Evolutionary conservation across 208 protist genomes (phyloP), one percentile per base, ranked within the genome.

Genomic region (Wallacemonas rigidus): DNA sequence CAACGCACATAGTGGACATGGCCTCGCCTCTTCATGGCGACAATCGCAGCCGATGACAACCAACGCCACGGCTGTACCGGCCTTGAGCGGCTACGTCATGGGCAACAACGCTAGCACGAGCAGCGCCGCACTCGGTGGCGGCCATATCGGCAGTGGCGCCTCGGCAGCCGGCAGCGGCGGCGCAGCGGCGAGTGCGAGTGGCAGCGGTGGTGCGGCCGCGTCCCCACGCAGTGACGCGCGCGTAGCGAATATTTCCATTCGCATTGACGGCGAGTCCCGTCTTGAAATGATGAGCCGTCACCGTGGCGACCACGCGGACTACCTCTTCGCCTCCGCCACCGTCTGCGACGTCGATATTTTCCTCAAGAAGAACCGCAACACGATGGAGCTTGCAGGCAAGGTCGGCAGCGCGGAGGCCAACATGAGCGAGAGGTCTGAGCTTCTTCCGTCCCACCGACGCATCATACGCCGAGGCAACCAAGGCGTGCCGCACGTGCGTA

Each of bases 341-440:
- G 78, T 84, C 41, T 80, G 55, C 17, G 88, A 83, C 17, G 69
- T 90, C 1, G 78, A 81, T 12, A 43, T 93, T 47, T 80, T 67
- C 45, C 60, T 95, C 58, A 89, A 86, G 67, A 91, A 93, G 79
- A 90, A 86, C 67, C 54, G 55, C 48, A 81, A 87, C 17, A 95
- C 88, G 65, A 71, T 93, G 64, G 88, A 92, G 62, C 44, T 92
- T 17, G 85, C 79, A 26, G 85, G 86, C 38, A 71, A 72, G 8
- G 70, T 95, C 1, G 77, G 79, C 40, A 58, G 83, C 26, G 79
- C 89, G 12, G 72, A 76, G 1, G 75, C 83, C 38, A 54, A 38
- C 39, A 72, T 91, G 61, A 64, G 83, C 38, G 87, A 87, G 2
- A 67, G 72, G 5, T 82, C 80, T 12, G 79, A 83, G 5, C 68